Evolutionary conservation across 2,329 filamentous ascomycete species (phyloP).

Genomic region (Ophiobolus disseminans): DNA sequence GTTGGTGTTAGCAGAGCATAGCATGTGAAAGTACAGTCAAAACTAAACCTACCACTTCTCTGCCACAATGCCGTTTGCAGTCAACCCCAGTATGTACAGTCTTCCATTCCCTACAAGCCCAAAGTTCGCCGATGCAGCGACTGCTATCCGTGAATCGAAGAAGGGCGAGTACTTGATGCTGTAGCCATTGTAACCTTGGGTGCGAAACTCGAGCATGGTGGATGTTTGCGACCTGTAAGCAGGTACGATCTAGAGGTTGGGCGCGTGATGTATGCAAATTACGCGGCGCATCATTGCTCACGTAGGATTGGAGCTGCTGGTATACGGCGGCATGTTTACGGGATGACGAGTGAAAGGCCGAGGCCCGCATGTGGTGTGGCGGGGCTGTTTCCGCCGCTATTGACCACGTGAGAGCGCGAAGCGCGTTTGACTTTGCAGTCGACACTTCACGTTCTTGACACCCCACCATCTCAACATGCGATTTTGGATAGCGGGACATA

Average conservation of each 20-base stretch:
- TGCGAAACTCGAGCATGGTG: slow-evolving; percentile 90
- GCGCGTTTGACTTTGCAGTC: neutral
- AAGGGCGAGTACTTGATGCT: slow-evolving; percentile 98
- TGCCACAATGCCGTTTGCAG: slow-evolving; percentile 80
- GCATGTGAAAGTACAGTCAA: slow-evolving; percentile 13
- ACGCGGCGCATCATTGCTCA: slow-evolving; percentile 25
- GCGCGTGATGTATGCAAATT: slow-evolving; percentile 14
- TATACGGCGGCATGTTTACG: slow-evolving; percentile 24
- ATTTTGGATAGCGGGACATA: neutral
- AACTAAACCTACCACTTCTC: slow-evolving; percentile 71
- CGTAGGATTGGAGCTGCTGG: slow-evolving; percentile 15
- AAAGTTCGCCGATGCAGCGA: slow-evolving; percentile 91
- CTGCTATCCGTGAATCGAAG: slow-evolving; percentile 92
- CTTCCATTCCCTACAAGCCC: slow-evolving; percentile 96
- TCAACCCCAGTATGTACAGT: slow-evolving; percentile 82
- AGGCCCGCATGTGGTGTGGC: slow-evolving; percentile 26
- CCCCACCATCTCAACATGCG: slow-evolving; percentile 2
- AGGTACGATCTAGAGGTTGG: slow-evolving; percentile 10
- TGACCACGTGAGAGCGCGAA: slow-evolving; percentile 25
- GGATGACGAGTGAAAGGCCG: slow-evolving; percentile 29
- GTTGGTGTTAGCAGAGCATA: neutral
- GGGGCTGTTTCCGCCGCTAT: slow-evolving; percentile 21
- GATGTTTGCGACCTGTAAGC: neutral
- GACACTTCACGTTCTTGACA: neutral
- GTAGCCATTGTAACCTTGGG: slow-evolving; percentile 93